Evolutionary conservation across 192 early-diverging fungal genomes (phyloP).

Genomic region (Chytriomyces sp.): DNA sequence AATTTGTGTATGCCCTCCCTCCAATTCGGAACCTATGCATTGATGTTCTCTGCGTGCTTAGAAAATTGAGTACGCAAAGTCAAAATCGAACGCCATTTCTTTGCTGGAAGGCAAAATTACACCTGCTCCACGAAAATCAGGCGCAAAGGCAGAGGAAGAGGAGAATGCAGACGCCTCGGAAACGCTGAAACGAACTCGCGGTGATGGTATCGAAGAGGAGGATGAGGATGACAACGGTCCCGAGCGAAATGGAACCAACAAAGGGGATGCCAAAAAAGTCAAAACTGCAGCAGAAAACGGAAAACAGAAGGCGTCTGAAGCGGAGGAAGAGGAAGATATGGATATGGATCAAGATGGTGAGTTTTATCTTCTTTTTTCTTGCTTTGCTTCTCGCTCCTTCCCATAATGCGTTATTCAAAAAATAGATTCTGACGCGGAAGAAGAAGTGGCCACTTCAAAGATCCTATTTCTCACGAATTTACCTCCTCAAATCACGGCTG

Average conservation of each 20-base stretch:
- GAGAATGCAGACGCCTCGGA: conserved; percentile 3
- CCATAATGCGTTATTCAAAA: neutral
- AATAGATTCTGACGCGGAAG: conserved; percentile 4
- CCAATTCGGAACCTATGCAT: too few species aligned
- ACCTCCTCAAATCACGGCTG: conserved; percentile 49
- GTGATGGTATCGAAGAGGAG: conserved; percentile 18
- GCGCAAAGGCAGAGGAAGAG: conserved; percentile 20
- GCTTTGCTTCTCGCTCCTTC: neutral
- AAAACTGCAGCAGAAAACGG: neutral
- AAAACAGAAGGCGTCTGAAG: neutral
- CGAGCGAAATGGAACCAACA: neutral
- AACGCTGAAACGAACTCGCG: conserved; percentile 2
- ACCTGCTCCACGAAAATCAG: neutral
- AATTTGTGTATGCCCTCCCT: neutral
- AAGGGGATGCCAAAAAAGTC: conserved; percentile 27
- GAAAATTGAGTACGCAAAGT: conserved; percentile 77
- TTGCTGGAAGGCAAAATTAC: conserved; percentile 63
- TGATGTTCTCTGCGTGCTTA: conserved; percentile 16
- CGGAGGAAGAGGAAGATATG: conserved; percentile 27
- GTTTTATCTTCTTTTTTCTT: conserved; percentile 1
- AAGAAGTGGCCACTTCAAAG: conserved; percentile 32
- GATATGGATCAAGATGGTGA: conserved; percentile 44
- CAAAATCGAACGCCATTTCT: conserved; percentile 75
- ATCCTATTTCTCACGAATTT: conserved; percentile 54
- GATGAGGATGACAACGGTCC: conserved; percentile 29